These are phyloP conservation scores for Xylariaceae sp. DNA, from an alignment of 2,329 filamentous ascomycete species.

Conservation along the genomic window DNA sequence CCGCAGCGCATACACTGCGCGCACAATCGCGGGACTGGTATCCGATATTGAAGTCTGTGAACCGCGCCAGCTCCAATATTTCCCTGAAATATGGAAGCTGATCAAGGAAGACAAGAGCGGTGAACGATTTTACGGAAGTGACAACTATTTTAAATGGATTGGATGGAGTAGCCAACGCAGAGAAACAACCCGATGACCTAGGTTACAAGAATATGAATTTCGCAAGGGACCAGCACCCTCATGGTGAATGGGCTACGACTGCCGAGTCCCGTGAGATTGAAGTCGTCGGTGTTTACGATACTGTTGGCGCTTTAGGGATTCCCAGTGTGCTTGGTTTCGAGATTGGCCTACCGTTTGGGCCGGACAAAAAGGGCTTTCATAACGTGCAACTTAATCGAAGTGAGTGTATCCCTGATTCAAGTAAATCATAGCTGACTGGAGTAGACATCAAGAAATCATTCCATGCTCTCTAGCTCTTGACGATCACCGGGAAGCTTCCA, in stretches of 20 bases:
- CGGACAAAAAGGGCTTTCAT: conserved; percentile 5
- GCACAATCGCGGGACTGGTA: conserved; percentile 6
- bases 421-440: background rate
- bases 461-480: conserved; percentile 10
- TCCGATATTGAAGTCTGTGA: conserved; percentile 5
- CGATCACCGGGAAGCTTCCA: conserved; percentile 5
- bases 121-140: too few species aligned
- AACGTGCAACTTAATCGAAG: conserved; percentile 5
- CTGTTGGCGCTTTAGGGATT: conserved; percentile 6
- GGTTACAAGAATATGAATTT: too few species aligned
- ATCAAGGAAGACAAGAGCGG: too few species aligned
- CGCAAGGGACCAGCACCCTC: too few species aligned
- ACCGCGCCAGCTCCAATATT: conserved; percentile 3
- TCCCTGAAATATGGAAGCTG: conserved; percentile 3
- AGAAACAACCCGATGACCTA: background rate
- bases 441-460: conserved; percentile 11
- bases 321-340: too few species aligned
- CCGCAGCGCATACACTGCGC: conserved; percentile 9
- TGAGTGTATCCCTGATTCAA: background rate
- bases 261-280: too few species aligned
- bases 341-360: conserved; percentile 6
- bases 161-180: too few species aligned
- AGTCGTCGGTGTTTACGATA: conserved; percentile 9
- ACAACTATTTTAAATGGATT: too few species aligned
- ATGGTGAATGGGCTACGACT: too few species aligned